Base-by-base conservation (phyloP, 345 rosid species). In the Eucalyptus dawsonii region DNA sequence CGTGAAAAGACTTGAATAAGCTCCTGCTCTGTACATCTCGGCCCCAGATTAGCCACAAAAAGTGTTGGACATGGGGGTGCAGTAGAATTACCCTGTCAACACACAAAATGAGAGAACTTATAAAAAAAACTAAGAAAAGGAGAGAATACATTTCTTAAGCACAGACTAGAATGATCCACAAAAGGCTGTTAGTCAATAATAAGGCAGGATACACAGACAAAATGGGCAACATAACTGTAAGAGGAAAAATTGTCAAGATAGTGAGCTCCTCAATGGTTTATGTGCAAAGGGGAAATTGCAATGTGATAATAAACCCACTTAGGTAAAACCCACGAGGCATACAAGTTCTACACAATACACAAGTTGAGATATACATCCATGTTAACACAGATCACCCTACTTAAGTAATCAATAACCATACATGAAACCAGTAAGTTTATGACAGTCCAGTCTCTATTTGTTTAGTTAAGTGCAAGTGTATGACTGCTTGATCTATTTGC, bases 31-130 rank as follows among this genome's bases (percentile, higher is more conserved):
- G 97, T 94, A 91, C 98, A 96, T 86, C 89, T 93, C 87, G 97
- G 95, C 83, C 99, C 99, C 88, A 97, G 92, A 89, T 93, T 97
- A 85, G 99, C 97, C 69, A 97, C 96, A 88, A 97, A 97, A 86
- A 97, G 93, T 80, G 99, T 97, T 62, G 98, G 99, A 89, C 99
- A 97, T n/a, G 98, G 97, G 58, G 93, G 94, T 21, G 95, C 97
- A 51, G 94, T 90, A 90, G 93, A 94, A 88, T 91, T 91, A 86
- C 45, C 93, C 97, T 95, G 95, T 89, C 90, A 89, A 50, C 47
- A 88, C 81, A 89, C 34, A 14, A 58, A n/a, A 62, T 58, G 86
- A 27, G 85, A 76, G 85, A 40, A 76, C 4, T 37, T 22, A 76
- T 76, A 5, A 76, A 88, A 88, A 90, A 72, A 80, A 50, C 65